phyloP scores from a whole-genome alignment of 805 yeast genomes.

The Starmerella apis region DNA sequence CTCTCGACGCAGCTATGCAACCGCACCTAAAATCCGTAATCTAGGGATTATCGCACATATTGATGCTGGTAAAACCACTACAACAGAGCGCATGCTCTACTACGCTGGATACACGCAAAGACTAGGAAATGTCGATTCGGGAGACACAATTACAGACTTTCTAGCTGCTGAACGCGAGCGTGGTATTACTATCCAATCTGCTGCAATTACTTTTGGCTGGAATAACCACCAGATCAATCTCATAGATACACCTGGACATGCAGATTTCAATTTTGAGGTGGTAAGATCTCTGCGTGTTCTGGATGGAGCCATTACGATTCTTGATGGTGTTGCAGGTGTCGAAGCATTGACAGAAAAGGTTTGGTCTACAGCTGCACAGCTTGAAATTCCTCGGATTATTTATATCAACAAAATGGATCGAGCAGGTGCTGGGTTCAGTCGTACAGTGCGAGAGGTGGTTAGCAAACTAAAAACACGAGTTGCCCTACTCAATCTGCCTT shows the following conservation, averaged over 20 bases:
- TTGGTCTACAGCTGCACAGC: constrained; percentile 71
- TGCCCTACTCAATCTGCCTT: constrained; percentile 67
- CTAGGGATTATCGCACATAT: constrained; percentile 98
- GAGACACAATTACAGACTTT: constrained; percentile 92
- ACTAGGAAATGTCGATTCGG: constrained; percentile 88
- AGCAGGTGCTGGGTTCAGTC: constrained; percentile 85
- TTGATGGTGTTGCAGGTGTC: constrained; percentile 96
- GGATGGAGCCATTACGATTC: constrained; percentile 86
- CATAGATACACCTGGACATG: constrained; percentile 97
- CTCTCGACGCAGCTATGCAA: not conserved
- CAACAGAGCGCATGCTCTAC: constrained; percentile 91
- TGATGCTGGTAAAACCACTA: constrained; percentile 97
- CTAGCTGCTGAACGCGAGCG: constrained; percentile 80
- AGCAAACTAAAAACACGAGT: constrained; percentile 63
- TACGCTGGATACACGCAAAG: constrained; percentile 70
- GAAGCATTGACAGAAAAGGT: constrained; percentile 97
- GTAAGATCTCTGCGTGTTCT: constrained; percentile 77
- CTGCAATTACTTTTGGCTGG: constrained; percentile 91
- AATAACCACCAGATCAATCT: constrained; percentile 62
- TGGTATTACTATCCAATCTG: constrained; percentile 94
- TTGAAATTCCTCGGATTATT: constrained; percentile 62
- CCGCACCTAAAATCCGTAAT: constrained; percentile 40
- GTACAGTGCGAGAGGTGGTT: constrained; percentile 78
- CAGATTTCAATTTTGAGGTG: constrained; percentile 93
- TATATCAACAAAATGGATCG: constrained; percentile 94